Conservation (phyloP, 148 eudicot genomes). For the Vaccinium myrtillus region DNA sequence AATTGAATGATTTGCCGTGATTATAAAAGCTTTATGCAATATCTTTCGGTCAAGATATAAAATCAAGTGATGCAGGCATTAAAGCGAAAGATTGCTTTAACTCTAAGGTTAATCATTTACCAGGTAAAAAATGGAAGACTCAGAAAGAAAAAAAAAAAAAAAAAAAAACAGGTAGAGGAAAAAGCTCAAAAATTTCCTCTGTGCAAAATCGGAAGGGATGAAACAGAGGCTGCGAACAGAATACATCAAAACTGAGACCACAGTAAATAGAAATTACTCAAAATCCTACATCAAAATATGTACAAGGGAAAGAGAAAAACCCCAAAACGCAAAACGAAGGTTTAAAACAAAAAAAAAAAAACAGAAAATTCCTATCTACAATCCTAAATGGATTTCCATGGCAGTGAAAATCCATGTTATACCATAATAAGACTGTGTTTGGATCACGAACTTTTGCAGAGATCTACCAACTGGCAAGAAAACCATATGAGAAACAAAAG, state of each 20-base stretch:
- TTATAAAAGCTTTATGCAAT: too few species aligned
- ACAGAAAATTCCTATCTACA: neutral
- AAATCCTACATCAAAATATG: slow-evolving; percentile 3
- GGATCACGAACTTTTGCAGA: neutral
- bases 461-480: neutral
- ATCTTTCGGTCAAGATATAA: neutral
- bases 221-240: neutral
- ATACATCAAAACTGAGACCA: slow-evolving; percentile 6
- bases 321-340: neutral
- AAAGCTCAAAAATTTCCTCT: neutral
- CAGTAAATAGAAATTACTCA: neutral
- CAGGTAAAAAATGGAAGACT: neutral
- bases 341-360: neutral
- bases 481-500: neutral
- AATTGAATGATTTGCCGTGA: neutral
- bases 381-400: neutral
- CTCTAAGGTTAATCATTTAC: neutral
- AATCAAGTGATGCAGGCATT: too few species aligned
- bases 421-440: too few species aligned
- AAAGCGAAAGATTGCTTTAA: neutral
- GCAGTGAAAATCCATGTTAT: neutral
- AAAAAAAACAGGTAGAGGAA: neutral
- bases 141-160: neutral
- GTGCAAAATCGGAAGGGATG: slow-evolving; percentile 1
- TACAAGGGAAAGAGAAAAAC: neutral